Evolutionary conservation across 116 monocot genomes (phyloP).

Genomic region (Posidonia oceanica): DNA sequence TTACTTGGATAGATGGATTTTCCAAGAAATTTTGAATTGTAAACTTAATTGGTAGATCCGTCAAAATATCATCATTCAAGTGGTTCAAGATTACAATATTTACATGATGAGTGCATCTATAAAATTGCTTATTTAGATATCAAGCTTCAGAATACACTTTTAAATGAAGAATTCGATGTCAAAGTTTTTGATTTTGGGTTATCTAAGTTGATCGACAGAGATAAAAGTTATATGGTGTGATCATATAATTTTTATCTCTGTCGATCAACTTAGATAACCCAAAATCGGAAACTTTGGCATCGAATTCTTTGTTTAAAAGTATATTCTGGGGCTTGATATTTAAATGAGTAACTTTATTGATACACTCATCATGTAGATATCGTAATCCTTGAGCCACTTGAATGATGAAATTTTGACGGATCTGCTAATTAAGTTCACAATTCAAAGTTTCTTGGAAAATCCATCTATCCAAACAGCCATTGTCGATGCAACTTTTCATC

Average conservation of each 20-base stretch:
- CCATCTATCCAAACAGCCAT: conserved; percentile 16
- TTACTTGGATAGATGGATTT: conserved; percentile 9
- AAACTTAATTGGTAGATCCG: conserved; percentile 20
- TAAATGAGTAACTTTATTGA: conserved; percentile 34
- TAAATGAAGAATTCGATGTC: conserved; percentile 36
- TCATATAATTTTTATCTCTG: too few species aligned
- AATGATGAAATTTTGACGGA: conserved; percentile 10
- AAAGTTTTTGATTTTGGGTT: too few species aligned
- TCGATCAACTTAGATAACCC: too few species aligned
- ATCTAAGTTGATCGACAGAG: too few species aligned
- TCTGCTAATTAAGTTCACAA: conserved; percentile 15
- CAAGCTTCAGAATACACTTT: too few species aligned
- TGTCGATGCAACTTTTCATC: conserved; percentile 3
- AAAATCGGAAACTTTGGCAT: too few species aligned
- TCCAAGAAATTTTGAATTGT: neutral
- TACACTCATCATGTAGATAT: conserved; percentile 50
- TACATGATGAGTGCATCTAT: conserved; percentile 39
- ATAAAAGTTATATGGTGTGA: too few species aligned
- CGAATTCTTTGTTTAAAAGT: too few species aligned
- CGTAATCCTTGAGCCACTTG: conserved; percentile 27
- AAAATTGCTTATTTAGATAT: conserved; percentile 56
- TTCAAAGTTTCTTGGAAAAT: neutral
- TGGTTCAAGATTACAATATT: conserved; percentile 27
- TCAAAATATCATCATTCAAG: conserved; percentile 10
- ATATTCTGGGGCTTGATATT: conserved; percentile 67